Conservation (phyloP, 2,329 filamentous ascomycete species). For the Ploettnerulaceae sp. region DNA sequence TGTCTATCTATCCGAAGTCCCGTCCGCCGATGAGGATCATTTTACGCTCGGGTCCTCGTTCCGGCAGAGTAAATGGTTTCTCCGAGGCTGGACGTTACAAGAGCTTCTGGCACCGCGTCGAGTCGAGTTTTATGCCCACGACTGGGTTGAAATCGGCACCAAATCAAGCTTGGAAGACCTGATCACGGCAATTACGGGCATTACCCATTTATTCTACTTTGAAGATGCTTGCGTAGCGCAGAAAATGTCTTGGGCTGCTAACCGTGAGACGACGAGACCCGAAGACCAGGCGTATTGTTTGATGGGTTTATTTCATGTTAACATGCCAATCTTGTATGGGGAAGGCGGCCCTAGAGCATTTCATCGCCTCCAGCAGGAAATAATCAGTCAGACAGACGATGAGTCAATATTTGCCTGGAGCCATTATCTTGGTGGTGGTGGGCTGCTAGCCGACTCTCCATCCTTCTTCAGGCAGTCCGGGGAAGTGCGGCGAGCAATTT, state of each 20-base stretch:
- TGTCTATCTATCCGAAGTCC: conserved; percentile 17
- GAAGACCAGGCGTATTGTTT: conserved; percentile 3
- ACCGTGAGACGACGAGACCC: background rate
- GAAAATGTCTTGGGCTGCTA: background rate
- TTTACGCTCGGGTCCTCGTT: background rate
- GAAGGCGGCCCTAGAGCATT: background rate
- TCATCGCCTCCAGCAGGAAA: background rate
- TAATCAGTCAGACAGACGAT: background rate
- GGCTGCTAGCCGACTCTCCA: background rate
- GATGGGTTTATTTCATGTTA: conserved; percentile 2
- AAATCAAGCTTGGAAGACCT: conserved; percentile 4
- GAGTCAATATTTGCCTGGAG: background rate
- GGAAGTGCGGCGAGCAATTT: background rate
- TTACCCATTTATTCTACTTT: background rate
- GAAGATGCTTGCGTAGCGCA: background rate
- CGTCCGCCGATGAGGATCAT: conserved; percentile 1
- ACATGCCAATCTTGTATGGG: conserved; percentile 1
- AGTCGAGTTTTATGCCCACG: conserved; percentile 13
- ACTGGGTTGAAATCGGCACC: conserved; percentile 17
- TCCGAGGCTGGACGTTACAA: conserved; percentile 19
- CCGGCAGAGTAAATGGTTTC: conserved; percentile 11
- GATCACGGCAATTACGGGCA: conserved; percentile 8
- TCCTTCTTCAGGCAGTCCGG: background rate
- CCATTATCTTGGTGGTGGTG: background rate
- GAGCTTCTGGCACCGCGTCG: conserved; percentile 13